Evolutionary conservation across 73 alveolate species (phyloP), one percentile per base, ranked within the genome.

Genomic region (Urostyla sp.): DNA sequence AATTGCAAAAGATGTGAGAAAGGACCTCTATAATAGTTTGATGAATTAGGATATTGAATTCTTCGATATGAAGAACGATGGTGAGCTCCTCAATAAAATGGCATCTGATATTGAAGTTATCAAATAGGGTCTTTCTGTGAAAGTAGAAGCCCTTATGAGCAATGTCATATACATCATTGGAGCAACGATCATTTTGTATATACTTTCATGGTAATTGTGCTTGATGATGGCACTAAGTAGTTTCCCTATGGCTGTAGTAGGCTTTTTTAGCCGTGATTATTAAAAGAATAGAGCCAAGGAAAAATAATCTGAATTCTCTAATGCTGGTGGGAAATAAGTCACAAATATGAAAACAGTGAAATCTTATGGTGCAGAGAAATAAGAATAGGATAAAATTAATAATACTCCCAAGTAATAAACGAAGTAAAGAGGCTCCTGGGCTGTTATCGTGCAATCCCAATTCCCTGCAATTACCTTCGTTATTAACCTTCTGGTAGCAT

Each of bases 311-410:
- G 52, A 91, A 90, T 18, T 90, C 91, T 0, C 85, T 87, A 10
- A 84, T 87, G n/a, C n/a, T n/a, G 95, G 94, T 38, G 87, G 79
- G 44, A 90, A 87, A 61, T 37, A 69, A 77, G 38, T 91, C 43
- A 23, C 83, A 67, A 91, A 91, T 87, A 78, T 91, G 34, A 83
- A 91, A 48, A 91, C 97, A 6, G 97, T 91, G 24, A 91, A 91
- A 0, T 80, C 92, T 59, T 91, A 88, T 67, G 72, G 91, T 24
- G 84, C 90, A 21, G 92, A 84, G 23, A 38, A 18, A 26, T 30
- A 21, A 28, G 89, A 78, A 59, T 6, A 5, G 31, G 51, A 16
- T 21, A 31, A 56, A 34, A 55, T 5, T 45, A 31, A 28, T 32
- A 60, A 74, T 13, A 18, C 6, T 0, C 35, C 21, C 37, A 28